Conservation (phyloP, 768 basidiomycete species). For the Tricholoma matsutake region DNA sequence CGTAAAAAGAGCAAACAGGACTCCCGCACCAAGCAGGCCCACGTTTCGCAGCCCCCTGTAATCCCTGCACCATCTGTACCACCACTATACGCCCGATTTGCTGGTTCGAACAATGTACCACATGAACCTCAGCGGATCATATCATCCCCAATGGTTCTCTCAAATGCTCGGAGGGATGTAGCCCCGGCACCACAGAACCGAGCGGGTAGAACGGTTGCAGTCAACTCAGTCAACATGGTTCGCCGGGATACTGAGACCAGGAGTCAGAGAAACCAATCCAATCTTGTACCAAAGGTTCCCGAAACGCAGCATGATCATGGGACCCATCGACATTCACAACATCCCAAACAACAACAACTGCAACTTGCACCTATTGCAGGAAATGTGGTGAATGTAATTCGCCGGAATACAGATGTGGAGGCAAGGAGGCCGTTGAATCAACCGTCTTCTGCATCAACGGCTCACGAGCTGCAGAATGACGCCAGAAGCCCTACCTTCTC, state of each 20-base stretch:
- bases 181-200: conserved; percentile 11
- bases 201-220: conserved; percentile 2
- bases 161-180: conserved; percentile 24
- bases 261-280: neutral
- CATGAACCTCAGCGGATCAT: conserved; percentile 28
- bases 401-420: neutral
- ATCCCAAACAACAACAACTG: neutral
- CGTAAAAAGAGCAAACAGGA: conserved; percentile 46
- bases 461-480: neutral
- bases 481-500: neutral
- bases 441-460: neutral
- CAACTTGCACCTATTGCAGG: neutral
- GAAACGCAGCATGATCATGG: conserved; percentile 1
- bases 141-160: conserved; percentile 37
- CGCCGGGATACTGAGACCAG: conserved; percentile 7
- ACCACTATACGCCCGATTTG: conserved; percentile 42
- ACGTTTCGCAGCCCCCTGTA: conserved; percentile 9
- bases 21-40: conserved; percentile 14
- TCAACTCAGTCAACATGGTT: conserved; percentile 10
- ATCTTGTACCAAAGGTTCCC: neutral
- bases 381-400: neutral
- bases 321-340: neutral
- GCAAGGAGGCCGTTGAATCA: neutral
- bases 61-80: conserved; percentile 23
- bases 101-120: conserved; percentile 20